These are phyloP conservation scores for Aurantiochytrium sp. DNA, from an alignment of 108 stramenopile genomes.

Conservation along the genomic window DNA sequence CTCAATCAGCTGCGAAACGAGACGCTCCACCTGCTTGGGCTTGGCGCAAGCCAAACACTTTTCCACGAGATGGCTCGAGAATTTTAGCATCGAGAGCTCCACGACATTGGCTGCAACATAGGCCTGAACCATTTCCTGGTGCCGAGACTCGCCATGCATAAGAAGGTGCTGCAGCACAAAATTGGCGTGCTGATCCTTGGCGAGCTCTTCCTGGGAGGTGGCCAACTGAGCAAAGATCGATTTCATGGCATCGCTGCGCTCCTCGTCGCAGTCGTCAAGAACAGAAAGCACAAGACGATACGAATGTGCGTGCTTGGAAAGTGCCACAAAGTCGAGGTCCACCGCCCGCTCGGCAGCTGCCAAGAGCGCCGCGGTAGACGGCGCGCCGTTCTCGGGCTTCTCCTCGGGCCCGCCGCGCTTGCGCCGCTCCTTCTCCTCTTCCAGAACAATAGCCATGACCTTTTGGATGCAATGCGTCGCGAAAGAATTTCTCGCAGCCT, in stretches of 20 bases:
- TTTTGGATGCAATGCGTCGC: constrained; percentile 16
- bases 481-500: not conserved
- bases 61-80: not conserved
- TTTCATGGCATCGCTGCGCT: not conserved
- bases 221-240: not conserved
- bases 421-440: not conserved
- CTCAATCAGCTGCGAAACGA: not conserved
- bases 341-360: not conserved
- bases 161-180: constrained; percentile 7
- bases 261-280: not conserved
- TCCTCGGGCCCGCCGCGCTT: not conserved
- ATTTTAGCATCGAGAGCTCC: not conserved
- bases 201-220: not conserved
- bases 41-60: not conserved
- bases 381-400: not conserved
- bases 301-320: not conserved
- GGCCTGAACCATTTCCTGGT: not conserved
- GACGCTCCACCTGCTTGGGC: not conserved
- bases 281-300: not conserved
- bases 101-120: not conserved
- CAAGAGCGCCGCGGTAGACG: not conserved
- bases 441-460: not conserved
- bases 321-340: not conserved
- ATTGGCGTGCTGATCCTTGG: constrained; percentile 11
- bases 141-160: not conserved